phyloP scores from a whole-genome alignment of 805 yeast genomes.

The Saitoella complicata region DNA sequence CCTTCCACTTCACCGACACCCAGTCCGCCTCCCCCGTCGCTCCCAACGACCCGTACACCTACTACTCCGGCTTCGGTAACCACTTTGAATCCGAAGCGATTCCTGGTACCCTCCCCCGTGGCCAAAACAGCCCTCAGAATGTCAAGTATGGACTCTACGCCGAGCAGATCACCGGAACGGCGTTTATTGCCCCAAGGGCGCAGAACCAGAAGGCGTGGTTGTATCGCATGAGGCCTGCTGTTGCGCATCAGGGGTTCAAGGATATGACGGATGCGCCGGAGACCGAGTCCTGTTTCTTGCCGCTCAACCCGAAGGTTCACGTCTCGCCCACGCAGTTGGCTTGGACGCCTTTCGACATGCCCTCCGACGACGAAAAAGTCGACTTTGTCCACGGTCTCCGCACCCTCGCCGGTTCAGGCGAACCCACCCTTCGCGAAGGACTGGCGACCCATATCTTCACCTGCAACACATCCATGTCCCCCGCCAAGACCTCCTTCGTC shows the following conservation, averaged over 20 bases:
- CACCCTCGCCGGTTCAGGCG: conserved; percentile 16
- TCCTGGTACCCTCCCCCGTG: conserved; percentile 15
- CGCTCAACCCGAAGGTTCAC: conserved; percentile 5
- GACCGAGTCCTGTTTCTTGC: conserved; percentile 7
- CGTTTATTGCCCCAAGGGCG: conserved; percentile 18
- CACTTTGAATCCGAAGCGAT: conserved; percentile 13
- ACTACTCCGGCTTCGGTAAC: not conserved
- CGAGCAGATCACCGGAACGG: conserved; percentile 19
- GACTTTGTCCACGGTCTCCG: conserved; percentile 14
- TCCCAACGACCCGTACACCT: no score
- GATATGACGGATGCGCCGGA: conserved; percentile 5
- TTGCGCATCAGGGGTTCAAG: conserved; percentile 6
- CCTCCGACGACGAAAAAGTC: conserved; percentile 3
- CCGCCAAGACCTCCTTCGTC: conserved; percentile 9
- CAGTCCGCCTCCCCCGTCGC: no score
- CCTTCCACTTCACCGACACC: no score
- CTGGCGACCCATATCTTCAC: conserved; percentile 14
- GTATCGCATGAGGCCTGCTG: conserved; percentile 7
- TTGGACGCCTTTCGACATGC: conserved; percentile 15
- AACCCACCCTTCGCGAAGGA: conserved; percentile 14
- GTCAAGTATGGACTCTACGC: conserved; percentile 16
- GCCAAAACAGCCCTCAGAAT: conserved; percentile 16
- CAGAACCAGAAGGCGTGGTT: conserved; percentile 15
- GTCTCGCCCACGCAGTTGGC: conserved; percentile 15
- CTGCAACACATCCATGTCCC: conserved; percentile 12